Evolutionary conservation across 805 yeast species (phyloP).

Genomic region (Barnettozyma wickerhamii): DNA sequence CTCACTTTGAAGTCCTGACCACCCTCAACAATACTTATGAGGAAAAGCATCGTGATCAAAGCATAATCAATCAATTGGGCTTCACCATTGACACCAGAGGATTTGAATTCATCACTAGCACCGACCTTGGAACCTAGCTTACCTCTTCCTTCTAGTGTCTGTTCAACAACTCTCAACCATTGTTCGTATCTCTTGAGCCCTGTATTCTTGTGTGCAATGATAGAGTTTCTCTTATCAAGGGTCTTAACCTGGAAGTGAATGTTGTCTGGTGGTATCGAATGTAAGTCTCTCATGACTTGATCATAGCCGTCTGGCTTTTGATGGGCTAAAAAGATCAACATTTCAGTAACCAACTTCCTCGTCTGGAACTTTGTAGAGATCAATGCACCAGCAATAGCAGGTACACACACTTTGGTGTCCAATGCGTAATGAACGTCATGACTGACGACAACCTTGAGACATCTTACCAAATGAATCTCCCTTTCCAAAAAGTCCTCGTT

Average conservation of each 20-base stretch:
- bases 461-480: conserved; percentile 73
- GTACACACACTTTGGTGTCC: conserved; percentile 42
- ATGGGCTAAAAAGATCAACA: conserved; percentile 53
- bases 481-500: conserved; percentile 50
- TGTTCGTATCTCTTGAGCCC: conserved; percentile 53
- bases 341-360: conserved; percentile 74
- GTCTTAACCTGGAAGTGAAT: conserved; percentile 28
- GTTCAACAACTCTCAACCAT: conserved; percentile 66
- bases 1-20: conserved; percentile 37
- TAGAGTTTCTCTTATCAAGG: conserved; percentile 32
- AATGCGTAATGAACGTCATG: conserved; percentile 55
- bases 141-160: conserved; percentile 80
- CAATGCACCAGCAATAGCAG: conserved; percentile 67
- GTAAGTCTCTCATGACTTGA: conserved; percentile 42
- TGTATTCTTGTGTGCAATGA: conserved; percentile 15
- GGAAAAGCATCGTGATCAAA: conserved; percentile 61
- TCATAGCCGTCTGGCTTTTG: conserved; percentile 48
- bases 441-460: conserved; percentile 71
- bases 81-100: conserved; percentile 49
- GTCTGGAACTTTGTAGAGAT: conserved; percentile 73
- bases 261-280: conserved; percentile 25
- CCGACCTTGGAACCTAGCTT: conserved; percentile 89
- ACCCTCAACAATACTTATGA: conserved; percentile 56
- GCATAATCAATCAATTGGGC: conserved; percentile 66
- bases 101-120: conserved; percentile 75